Percentiles rank a stretch among this genome's conserved stretches.
These are phyloP conservation scores for Azolla pinnata DNA, from an alignment of 75 land plant genomes.

Conservation along the genomic window DNA sequence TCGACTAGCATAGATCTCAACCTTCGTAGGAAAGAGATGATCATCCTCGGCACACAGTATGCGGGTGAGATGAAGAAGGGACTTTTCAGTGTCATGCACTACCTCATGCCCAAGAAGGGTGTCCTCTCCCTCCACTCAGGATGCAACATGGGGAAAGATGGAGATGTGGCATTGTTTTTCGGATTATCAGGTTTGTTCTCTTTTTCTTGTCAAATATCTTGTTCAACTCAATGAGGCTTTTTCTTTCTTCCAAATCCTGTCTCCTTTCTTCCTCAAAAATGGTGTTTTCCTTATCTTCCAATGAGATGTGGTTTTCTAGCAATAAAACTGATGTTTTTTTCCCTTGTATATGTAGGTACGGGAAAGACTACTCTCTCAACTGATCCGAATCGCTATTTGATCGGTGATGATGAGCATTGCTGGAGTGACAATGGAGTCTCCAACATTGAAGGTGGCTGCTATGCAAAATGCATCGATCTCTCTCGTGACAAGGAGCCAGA, in stretches of 20 bases:
- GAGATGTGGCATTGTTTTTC: slow-evolving; percentile 31
- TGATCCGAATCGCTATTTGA: slow-evolving; percentile 20
- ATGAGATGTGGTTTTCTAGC: too few species aligned
- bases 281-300: too few species aligned
- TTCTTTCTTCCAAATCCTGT: too few species aligned
- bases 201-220: too few species aligned
- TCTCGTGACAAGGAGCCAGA: slow-evolving; percentile 27
- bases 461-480: slow-evolving; percentile 27
- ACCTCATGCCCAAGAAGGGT: slow-evolving; percentile 30
- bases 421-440: slow-evolving; percentile 29
- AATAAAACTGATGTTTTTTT: too few species aligned
- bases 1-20: slow-evolving; percentile 96
- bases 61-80: slow-evolving; percentile 35
- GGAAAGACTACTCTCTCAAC: slow-evolving; percentile 30
- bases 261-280: too few species aligned
- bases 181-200: slow-evolving; percentile 31
- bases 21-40: slow-evolving; percentile 92
- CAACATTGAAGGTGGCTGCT: slow-evolving; percentile 28
- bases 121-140: slow-evolving; percentile 26
- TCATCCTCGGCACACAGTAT: slow-evolving; percentile 52
- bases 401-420: slow-evolving; percentile 31
- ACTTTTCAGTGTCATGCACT: slow-evolving; percentile 29
- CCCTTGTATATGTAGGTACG: slow-evolving; percentile 25
- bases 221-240: slow-evolving; percentile 1
- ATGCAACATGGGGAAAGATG: slow-evolving; percentile 26